Evolutionary conservation across 2,329 filamentous ascomycete species (phyloP).

Genomic region (Emmonsiellopsis sp.): DNA sequence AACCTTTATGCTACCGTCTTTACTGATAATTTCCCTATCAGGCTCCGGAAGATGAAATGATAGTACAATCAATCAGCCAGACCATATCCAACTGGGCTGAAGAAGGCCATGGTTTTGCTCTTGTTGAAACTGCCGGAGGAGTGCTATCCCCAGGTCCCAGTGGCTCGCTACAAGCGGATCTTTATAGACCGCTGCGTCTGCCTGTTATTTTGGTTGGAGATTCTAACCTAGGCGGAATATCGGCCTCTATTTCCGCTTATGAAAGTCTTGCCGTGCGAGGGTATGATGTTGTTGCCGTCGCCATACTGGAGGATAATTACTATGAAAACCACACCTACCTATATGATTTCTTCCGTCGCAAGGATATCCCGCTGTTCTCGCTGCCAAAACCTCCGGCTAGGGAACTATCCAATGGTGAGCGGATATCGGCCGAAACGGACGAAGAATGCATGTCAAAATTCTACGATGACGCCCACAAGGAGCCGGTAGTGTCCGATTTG

Average conservation of each 20-base stretch:
- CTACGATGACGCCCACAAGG: conserved; percentile 44
- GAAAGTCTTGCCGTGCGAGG: conserved; percentile 71
- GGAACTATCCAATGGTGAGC: conserved; percentile 15
- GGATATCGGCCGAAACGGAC: conserved; percentile 36
- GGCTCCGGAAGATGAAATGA: conserved; percentile 43
- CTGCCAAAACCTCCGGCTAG: conserved; percentile 52
- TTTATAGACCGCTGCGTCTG: conserved; percentile 65
- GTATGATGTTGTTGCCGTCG: conserved; percentile 62
- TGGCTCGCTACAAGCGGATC: conserved; percentile 66
- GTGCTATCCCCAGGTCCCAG: conserved; percentile 72
- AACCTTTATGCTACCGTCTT: background rate
- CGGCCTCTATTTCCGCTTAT: conserved; percentile 68
- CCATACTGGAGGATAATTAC: conserved; percentile 57
- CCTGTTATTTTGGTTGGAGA: conserved; percentile 70
- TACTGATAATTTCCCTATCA: conserved; percentile 17
- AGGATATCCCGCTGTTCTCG: conserved; percentile 48
- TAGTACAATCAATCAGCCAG: conserved; percentile 42
- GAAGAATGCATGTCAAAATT: conserved; percentile 52
- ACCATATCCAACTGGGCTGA: conserved; percentile 25
- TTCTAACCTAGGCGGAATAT: conserved; percentile 67
- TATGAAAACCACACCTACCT: conserved; percentile 65
- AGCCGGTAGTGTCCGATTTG: conserved; percentile 30
- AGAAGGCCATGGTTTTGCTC: conserved; percentile 8
- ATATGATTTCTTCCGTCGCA: conserved; percentile 54
- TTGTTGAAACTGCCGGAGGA: conserved; percentile 70